Base-by-base conservation (phyloP, 371 early-diverging fungal species). In the Mortierella sp. region DNA sequence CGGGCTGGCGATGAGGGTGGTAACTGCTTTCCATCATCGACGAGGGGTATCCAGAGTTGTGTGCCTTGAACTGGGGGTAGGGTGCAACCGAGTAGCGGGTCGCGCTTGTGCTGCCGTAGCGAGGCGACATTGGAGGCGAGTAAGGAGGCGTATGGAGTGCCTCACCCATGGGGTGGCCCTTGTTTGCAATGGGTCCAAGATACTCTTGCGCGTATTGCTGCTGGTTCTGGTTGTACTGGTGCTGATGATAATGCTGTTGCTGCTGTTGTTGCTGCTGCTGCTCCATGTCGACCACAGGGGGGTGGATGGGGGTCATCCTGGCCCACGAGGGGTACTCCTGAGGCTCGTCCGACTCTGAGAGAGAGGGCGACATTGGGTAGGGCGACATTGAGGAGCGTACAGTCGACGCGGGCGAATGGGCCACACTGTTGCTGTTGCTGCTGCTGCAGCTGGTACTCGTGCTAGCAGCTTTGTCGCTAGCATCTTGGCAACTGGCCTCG, bases 61-160 rank as follows among this genome's bases (percentile, higher is more conserved):
- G 80, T 47, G 57, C 21, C 83, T 83, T 78, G 70, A 72, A 70
- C 72, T 79, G 79, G 1, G 84, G 80, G 74, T 80, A 80, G 34
- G 83, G 83, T n/a, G 80, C 83, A 16, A 74, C 50, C 10, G 83
- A 74, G 45, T 83, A 83, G 24, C 83, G 76, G 5, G 80, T 70
- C 26, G 76, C 68, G 47, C 79, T 83, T 16, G 83, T 54, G 28
- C 76, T 79, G 44, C 84, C 84, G 58, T 84, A 80, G 54, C 80
- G 77, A 24, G 84, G 79, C 2, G 81, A 84, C 74, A 78, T 84
- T 48, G 84, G 84, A 55, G 84, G 84, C 31, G 84, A 84, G 26
- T 84, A 84, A 3, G 84, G 84, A 70, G 84, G 84, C 57, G 84
- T 84, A 73, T 84, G 84, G 34, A 84, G 80, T 54, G 78, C 47